phyloP scores from a whole-genome alignment of 768 basidiomycete species.

The Sistotremastrum niveocremeum region DNA sequence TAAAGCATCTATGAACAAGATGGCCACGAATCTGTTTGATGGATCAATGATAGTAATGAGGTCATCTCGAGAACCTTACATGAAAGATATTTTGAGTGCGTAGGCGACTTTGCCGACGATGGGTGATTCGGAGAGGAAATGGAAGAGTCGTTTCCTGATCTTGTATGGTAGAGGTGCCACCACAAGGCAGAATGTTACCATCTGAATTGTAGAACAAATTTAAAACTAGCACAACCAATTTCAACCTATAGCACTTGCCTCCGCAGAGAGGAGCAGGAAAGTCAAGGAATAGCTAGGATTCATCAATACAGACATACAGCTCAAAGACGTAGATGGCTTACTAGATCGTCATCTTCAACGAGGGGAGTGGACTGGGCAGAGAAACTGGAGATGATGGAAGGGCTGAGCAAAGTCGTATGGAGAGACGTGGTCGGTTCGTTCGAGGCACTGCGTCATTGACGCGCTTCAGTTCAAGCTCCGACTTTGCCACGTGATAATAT shows the following conservation, averaged over 20 bases:
- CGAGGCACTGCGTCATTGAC: too few species aligned
- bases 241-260: conserved; percentile 26
- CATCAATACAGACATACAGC: conserved; percentile 3
- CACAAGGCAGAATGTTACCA: conserved; percentile 74
- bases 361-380: too few species aligned
- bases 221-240: background rate
- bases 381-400: background rate
- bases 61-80: conserved; percentile 33
- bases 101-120: conserved; percentile 79
- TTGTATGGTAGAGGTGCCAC: conserved; percentile 76
- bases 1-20: conserved; percentile 83
- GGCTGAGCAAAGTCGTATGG: background rate
- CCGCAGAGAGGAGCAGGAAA: conserved; percentile 66
- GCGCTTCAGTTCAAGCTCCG: too few species aligned
- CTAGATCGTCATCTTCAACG: conserved; percentile 35
- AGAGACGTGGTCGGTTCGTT: too few species aligned
- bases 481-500: too few species aligned
- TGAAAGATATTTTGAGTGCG: conserved; percentile 87
- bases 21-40: conserved; percentile 63
- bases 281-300: conserved; percentile 60
- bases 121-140: conserved; percentile 53
- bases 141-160: conserved; percentile 56
- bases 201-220: conserved; percentile 23
- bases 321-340: conserved; percentile 10
- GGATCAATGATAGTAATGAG: conserved; percentile 1